Base-by-base conservation (phyloP, 129 eudicot genomes). In the Flaveria robusta region DNA sequence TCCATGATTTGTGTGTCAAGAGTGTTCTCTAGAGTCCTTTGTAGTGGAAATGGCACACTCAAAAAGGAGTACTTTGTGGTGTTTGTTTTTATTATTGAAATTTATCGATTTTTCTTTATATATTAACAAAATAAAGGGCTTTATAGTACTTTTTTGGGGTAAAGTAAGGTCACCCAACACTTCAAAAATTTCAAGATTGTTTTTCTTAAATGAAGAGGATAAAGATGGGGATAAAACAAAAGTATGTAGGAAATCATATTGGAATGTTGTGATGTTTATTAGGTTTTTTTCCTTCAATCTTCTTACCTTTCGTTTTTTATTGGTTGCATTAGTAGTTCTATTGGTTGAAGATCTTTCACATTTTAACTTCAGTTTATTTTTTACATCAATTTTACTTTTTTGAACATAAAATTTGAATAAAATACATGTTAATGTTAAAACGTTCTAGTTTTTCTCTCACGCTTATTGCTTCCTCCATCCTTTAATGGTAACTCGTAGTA, bases 1-100 rank as follows among this genome's bases (percentile, higher is more conserved):
- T 34, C 11, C 13, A 49, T 66, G 72, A 22, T 27, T 55, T n/a
- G 60, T 55, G 49, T 50, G 55, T 67, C 72, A 41, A 52, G 39
- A 55, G 26, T 11, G 42, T 55, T 63, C 23, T 52, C 16, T 7
- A 59, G 3, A 26, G 39, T 26, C 18, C 8, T 59, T 22, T 0
- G n/a, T 12, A 59, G 22, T 13, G 3, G 39, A 23, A 19, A 4
- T 12, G 66, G 2, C 66, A 3, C 37, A 12, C 24, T 26, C 2
- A 56, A 16, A 51, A 51, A 7, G 60, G 23, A 54, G 60, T 54
- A 54, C 60, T n/a, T 54, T 18, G 9, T 54, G 8, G 8, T 54
- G 7, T 20, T 20, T 56, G 2, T 55, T 55, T 18, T 0, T 3
- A 9, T 20, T 1, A 1, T 51, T 51, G 34, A 0, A 5, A n/a